Evolutionary conservation across 2,329 filamentous ascomycete genomes (phyloP), one percentile per base, ranked within the genome.

Genomic region (Penicillium sumatraense): DNA sequence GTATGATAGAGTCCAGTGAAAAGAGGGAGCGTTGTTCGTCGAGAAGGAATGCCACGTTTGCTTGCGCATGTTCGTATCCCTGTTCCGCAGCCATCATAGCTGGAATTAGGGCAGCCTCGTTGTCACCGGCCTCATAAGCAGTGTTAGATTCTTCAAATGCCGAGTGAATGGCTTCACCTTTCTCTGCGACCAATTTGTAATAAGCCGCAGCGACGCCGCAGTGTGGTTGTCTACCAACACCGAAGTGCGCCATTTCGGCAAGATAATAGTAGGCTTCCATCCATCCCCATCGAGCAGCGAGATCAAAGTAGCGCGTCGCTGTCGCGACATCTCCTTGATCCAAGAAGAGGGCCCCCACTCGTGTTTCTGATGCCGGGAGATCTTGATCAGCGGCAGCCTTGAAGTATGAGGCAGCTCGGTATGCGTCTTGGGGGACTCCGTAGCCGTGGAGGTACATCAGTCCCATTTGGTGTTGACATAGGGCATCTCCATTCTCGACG

Each of bases 231-330:
- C 90, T 83, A 5, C 90, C 91, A 26, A 96, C 83, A 0, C 90
- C 92, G 59, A 90, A 85, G 63, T 93, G 85, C 21, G 87, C 88
- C 79, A 96, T 86, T 74, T 97, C 93, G 2, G 91, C 93, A 3
- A 97, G 84, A 71, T 96, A 96, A 75, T 96, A 97, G 70, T 90
- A 91, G 0, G 92, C 90, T 73, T 96, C 92, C 58, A 96, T 89
- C 68, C 92, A 89, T 13, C 88, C 88, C 69, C 91, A 91, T 21
- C 90, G 82, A 36, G 89, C 89, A 5, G 93, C 93, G 45, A 93
- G 81, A 68, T 96, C 92, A 65, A 97, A 96, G 72, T 96, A 96
- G 62, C 89, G 87, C 56, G 87, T 89, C 2, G 93, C 93, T 0
- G 88, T 87, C 5, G 83, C 78, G n/a, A 95, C 78, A 64, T 96